Percentiles rank a stretch among this genome's conserved stretches.
These are phyloP conservation scores for Chlamydomonas schloesseri DNA, from an alignment of 139 green algal genomes.

Conservation along the genomic window DNA sequence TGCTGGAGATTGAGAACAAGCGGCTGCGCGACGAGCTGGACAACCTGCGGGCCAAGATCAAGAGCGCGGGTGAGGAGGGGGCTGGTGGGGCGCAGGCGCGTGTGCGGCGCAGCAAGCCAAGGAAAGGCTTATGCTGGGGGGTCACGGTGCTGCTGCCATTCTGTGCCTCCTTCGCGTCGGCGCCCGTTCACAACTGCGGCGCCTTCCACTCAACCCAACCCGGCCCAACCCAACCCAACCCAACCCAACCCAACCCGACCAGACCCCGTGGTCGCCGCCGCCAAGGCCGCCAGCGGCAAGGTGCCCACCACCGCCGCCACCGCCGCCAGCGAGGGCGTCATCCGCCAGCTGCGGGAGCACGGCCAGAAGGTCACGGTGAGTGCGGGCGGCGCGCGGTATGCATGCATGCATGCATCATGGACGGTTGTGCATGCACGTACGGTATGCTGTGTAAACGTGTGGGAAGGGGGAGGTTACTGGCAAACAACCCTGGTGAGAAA, in stretches of 20 bases:
- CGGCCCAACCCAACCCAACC: no score
- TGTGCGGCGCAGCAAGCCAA: no score
- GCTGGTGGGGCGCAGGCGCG: neutral
- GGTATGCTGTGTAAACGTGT: no score
- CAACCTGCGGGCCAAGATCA: constrained; percentile 40
- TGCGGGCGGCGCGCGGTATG: no score
- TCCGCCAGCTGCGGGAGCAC: constrained; percentile 22
- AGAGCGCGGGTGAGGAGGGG: constrained; percentile 40
- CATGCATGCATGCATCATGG: no score
- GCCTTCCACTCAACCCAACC: neutral
- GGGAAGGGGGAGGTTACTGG: no score
- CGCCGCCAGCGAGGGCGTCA: constrained; percentile 1
- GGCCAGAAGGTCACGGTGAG: constrained; percentile 8
- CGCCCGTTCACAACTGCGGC: no score
- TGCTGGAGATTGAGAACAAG: constrained; percentile 65
- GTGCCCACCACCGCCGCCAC: neutral
- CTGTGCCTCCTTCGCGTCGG: no score
- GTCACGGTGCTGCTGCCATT: no score
- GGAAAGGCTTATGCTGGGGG: no score
- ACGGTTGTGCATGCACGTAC: no score
- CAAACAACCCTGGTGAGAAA: no score
- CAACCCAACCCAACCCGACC: neutral
- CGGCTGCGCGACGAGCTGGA: constrained; percentile 67
- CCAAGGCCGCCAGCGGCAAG: neutral
- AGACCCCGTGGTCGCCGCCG: neutral